Conservation (phyloP, 257 asterid species). For the Solanum arcanum region DNA sequence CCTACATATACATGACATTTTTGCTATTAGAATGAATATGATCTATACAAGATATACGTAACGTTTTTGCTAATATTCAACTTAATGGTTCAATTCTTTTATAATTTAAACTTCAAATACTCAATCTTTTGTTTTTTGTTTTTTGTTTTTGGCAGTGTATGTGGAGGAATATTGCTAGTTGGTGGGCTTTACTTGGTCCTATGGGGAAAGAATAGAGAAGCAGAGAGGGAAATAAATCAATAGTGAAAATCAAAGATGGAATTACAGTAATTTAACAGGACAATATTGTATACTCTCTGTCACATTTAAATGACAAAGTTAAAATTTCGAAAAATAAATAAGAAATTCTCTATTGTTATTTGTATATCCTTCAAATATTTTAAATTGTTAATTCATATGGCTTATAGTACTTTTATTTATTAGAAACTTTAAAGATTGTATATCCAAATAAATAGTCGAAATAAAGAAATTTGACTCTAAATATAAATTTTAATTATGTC, state of each 20-base stretch:
- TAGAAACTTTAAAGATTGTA: not conserved
- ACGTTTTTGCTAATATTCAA: not conserved
- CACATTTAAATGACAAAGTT: not conserved
- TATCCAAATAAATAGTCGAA: not conserved
- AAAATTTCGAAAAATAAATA: not conserved
- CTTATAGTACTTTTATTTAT: not conserved
- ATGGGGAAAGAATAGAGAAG: slow-evolving; percentile 60
- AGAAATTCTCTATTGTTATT: not conserved
- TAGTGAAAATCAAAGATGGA: slow-evolving; percentile 14
- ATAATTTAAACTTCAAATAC: not conserved
- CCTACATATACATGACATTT: too few relatives aligned
- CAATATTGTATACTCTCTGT: not conserved
- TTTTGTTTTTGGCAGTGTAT: slow-evolving; percentile 26
- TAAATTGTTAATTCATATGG: not conserved
- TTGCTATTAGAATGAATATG: too few relatives aligned
- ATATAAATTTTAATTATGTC: not conserved
- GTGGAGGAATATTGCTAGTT: slow-evolving; percentile 40
- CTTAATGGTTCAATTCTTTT: not conserved
- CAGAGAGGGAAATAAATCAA: slow-evolving; percentile 3
- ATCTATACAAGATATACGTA: too few relatives aligned
- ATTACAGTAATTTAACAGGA: slow-evolving; percentile 7
- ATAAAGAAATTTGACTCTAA: not conserved
- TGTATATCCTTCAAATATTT: not conserved
- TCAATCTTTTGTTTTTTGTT: not conserved
- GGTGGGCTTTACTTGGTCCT: slow-evolving; percentile 46